Evolutionary conservation across 495 filamentous ascomycete genomes (phyloP).

Genomic region (Annulohypoxylon maeteangense): DNA sequence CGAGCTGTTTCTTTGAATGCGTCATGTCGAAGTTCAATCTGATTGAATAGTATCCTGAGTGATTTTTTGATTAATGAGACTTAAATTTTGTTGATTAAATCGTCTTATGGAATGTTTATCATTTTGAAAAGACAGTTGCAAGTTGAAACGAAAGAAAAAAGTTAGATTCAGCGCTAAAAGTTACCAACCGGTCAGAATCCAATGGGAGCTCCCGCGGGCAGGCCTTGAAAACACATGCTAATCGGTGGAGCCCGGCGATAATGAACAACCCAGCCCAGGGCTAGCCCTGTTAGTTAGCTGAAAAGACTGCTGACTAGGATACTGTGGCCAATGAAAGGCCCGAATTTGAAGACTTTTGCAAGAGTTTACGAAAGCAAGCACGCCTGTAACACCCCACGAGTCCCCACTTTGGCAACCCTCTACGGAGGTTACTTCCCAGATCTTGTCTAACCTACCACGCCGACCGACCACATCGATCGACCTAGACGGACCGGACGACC

Average conservation of each 20-base stretch:
- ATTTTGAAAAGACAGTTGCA: too few species aligned
- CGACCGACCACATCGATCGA: constrained; percentile 24
- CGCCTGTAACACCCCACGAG: constrained; percentile 26
- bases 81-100: too few species aligned
- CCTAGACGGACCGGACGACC: constrained; percentile 17
- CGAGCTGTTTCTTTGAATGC: neutral
- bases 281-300: constrained; percentile 38
- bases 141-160: neutral
- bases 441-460: constrained; percentile 37
- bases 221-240: constrained; percentile 39
- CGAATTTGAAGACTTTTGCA: constrained; percentile 19
- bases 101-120: too few species aligned
- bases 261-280: constrained; percentile 20
- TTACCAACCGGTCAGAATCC: constrained; percentile 22
- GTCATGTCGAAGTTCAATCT: neutral
- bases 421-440: constrained; percentile 36
- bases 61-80: too few species aligned
- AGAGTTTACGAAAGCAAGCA: constrained; percentile 34
- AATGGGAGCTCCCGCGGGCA: constrained; percentile 38
- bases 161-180: constrained; percentile 21
- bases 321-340: constrained; percentile 24
- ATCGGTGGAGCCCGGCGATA: constrained; percentile 36
- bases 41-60: too few species aligned
- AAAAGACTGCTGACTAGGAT: constrained; percentile 12
- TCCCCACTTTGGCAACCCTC: constrained; percentile 15